These are phyloP conservation scores for Sordariomycetes sp. DNA, from an alignment of 2,329 filamentous ascomycete genomes.

Conservation along the genomic window DNA sequence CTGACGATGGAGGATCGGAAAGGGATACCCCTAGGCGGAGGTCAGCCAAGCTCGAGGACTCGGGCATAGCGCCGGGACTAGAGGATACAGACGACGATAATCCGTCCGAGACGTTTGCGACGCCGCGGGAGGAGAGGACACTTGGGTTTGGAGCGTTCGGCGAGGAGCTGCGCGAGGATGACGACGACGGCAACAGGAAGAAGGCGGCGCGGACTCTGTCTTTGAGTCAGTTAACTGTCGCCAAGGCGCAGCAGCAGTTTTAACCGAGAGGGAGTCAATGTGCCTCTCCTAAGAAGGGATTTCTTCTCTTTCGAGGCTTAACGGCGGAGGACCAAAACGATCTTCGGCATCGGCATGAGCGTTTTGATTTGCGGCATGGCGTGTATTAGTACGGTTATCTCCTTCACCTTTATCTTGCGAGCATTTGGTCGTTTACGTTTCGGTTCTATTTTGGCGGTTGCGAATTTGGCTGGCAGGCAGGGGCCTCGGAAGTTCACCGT, in stretches of 20 bases:
- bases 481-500: too few relatives aligned
- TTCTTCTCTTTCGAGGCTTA: not conserved
- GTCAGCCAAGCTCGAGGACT: constrained; percentile 16
- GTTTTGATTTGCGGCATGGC: not conserved
- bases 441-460: not conserved
- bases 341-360: not conserved
- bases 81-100: constrained; percentile 27
- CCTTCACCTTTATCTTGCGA: not conserved
- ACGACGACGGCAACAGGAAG: constrained; percentile 27
- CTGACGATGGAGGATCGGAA: constrained; percentile 10
- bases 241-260: constrained; percentile 12
- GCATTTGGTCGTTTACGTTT: not conserved
- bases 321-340: not conserved
- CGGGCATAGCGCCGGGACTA: constrained; percentile 19
- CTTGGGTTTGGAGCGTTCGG: constrained; percentile 27
- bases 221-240: constrained; percentile 47
- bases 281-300: not conserved
- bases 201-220: constrained; percentile 55
- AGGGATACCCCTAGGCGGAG: constrained; percentile 5
- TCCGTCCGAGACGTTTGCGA: constrained; percentile 38
- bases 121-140: constrained; percentile 34
- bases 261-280: not conserved
- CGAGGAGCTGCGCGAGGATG: constrained; percentile 27
- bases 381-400: not conserved
- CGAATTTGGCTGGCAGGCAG: not conserved